phyloP scores from a whole-genome alignment of 139 green algal species.

The Picochlorum sp. region DNA sequence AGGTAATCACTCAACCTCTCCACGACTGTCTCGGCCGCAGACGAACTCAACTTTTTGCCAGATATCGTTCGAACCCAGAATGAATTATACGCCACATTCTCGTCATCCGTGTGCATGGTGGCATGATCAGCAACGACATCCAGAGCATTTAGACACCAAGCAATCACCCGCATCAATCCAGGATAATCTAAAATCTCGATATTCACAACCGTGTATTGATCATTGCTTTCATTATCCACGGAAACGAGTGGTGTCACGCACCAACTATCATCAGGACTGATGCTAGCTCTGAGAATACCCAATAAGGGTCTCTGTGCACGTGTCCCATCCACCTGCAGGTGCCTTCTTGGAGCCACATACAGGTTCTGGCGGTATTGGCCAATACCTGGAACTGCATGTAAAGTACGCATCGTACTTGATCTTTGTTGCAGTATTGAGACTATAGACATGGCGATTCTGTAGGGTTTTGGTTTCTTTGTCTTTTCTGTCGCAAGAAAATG shows the following conservation, averaged over 20 bases:
- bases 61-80: constrained; percentile 38
- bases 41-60: constrained; percentile 35
- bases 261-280: not conserved
- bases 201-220: constrained; percentile 35
- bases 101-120: constrained; percentile 15
- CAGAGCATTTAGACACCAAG: constrained; percentile 46
- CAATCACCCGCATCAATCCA: constrained; percentile 41
- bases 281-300: no score
- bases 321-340: no score
- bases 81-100: constrained; percentile 39
- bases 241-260: constrained; percentile 6
- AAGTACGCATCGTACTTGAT: no score
- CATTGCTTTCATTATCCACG: constrained; percentile 38
- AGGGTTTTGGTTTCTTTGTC: no score
- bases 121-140: constrained; percentile 39
- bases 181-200: constrained; percentile 48
- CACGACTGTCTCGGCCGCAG: constrained; percentile 26
- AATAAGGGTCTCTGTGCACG: no score
- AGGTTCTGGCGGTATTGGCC: no score
- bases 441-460: no score
- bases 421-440: no score
- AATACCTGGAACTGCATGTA: no score
- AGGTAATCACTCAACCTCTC: constrained; percentile 46
- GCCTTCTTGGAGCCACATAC: no score
- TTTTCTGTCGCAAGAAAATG: no score